Base-by-base conservation (phyloP, 805 yeast genomes). In the Blastobotrys americana region DNA sequence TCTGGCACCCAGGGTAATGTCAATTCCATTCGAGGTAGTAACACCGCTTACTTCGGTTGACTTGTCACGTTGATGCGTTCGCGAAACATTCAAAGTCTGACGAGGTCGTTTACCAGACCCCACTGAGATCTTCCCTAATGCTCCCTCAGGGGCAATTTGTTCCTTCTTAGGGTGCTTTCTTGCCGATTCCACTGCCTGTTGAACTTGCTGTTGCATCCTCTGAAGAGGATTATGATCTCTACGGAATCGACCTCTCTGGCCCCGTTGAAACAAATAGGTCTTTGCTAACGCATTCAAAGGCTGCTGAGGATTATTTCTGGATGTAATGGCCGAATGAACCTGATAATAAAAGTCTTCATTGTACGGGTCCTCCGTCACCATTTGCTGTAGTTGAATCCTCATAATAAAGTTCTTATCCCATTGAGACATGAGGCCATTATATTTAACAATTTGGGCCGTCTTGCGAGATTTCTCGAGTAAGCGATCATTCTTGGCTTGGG, bases 151-250 rank as follows among this genome's bases (percentile, higher is more conserved):
- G 23, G 78, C 77, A 55, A 77, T 78, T 51, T 74, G 80, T 36
- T 74, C 73, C 66, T 80, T 80, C 68, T 87, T 78, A 40, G 76
- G 76, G 52, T 73, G 71, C 57, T 87, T 96, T 61, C 86, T 85
- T 19, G 97, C 98, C 34, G 86, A 90, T 44, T 90, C 84, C 15
- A 90, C 97, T 13, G 97, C 97, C 58, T 84, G 86, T 59, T 88
- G 94, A 43, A 90, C 96, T 69, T 90, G 97, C 63, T 88, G 96
- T 68, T 90, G 97, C 96, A 93, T 86, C 72, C 97, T 81, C 70
- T 86, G 96, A 57, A 89, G 73, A 1, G 96, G 96, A 52, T 87
- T 80, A 64, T 86, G 95, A 34, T 61, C 58, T 34, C 56, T 51
- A 34, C 63, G 45, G 44, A 56, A 56, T 33, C 68, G 54, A 45